These are phyloP conservation scores for Plasmodium sp. DNA, from an alignment of 169 alveolate genomes.

Conservation along the genomic window DNA sequence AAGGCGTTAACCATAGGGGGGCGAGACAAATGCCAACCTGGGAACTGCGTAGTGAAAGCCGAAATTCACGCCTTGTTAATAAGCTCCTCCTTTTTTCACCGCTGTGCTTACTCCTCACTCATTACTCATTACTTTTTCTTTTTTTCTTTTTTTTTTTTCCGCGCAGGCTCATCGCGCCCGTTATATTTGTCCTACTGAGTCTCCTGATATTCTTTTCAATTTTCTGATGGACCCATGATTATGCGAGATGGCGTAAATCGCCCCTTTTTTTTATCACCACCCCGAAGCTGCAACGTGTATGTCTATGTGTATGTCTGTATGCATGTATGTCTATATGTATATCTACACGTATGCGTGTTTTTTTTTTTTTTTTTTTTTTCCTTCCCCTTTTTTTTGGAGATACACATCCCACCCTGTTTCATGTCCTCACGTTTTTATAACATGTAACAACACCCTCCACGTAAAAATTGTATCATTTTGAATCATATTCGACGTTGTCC, in stretches of 20 bases:
- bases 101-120: neutral
- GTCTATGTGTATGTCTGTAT: neutral
- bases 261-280: neutral
- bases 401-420: neutral
- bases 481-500: neutral
- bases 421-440: neutral
- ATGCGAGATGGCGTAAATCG: neutral
- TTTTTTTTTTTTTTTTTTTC: neutral
- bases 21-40: neutral
- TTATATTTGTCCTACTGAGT: conserved; percentile 61
- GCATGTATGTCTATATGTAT: neutral
- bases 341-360: neutral
- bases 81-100: neutral
- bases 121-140: neutral
- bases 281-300: neutral
- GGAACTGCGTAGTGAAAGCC: neutral
- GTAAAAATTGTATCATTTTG: neutral
- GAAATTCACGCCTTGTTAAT: neutral
- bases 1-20: neutral
- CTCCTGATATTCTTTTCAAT: conserved; percentile 39
- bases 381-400: neutral
- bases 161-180: conserved; percentile 50
- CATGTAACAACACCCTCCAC: neutral
- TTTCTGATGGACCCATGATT: neutral
- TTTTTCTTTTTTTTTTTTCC: conserved; percentile 5